Base-by-base conservation (phyloP, 495 filamentous ascomycete genomes). In the Apodospora peruviana region DNA sequence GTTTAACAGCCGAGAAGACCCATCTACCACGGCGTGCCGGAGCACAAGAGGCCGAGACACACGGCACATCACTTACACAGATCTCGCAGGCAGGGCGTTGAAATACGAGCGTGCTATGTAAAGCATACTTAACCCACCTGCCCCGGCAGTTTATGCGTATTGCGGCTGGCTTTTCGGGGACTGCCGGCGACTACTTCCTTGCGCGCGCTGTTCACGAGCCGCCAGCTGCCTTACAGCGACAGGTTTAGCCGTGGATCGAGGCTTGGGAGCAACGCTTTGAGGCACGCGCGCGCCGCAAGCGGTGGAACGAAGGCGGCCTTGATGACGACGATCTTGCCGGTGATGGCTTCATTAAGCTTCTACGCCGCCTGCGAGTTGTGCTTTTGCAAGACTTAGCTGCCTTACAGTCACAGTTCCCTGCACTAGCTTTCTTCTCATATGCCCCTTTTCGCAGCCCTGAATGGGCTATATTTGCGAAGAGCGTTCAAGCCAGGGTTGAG, bases 301-400 rank as follows among this genome's bases (percentile, higher is more conserved):
- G 39, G 39, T 41, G 39, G 39, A 41, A 10, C 39, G 39, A 41
- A 19, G 39, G 39, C 14, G 39, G 19, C 39, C 39, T 41, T 41
- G 39, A 22, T 19, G 20, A 41, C 39, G 39, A 41, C 39, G 39
- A 41, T 19, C 39, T 41, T 22, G 39, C 39, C 14, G 39, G 39
- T n/a, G 39, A 41, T 41, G 39, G 19, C 39, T 41, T 41, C 39
- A 12, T 41, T 19, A 41, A 41, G 39, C 39, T 41, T 19, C 39
- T 41, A n/a, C 39, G 39, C n/a, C 39, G 20, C 20, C 20, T 41
- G 14, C 39, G 39, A 19, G 39, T 41, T 19, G 39, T 41, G 39
- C 39, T 41, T 19, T n/a, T 41, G 20, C 39, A 41, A 41, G 39
- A 41, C 39, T n/a, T 41, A n/a, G 39, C 39, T 41, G 39, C 39